Base-by-base conservation (phyloP, 345 rosid genomes). In the Ceriops tagal region DNA sequence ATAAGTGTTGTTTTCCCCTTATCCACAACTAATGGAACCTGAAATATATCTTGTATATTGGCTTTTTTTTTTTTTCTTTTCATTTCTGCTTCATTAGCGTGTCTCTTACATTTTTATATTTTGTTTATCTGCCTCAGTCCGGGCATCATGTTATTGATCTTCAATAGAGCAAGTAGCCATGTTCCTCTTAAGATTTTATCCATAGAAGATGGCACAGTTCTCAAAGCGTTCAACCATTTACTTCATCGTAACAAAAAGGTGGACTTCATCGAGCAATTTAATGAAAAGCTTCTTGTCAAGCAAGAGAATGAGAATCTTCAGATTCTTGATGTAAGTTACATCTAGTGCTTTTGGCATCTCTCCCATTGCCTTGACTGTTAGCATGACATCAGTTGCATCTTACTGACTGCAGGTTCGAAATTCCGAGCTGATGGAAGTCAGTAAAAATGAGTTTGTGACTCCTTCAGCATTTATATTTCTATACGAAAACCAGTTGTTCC, bases 261-360 rank as follows among this genome's bases (percentile, higher is more conserved):
- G 76, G 99, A 95, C 71, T 95, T 95, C 79, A 93, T 93, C 18
- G 98, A 93, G 78, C 98, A 93, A 47, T 93, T 93, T 78, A 93
- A 93, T 74, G 98, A 93, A 71, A 93, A 93, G 80, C 98, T 93
- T 78, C 98, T 93, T 82, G 97, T 93, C 68, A 93, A 93, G 84
- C 98, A 95, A 80, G 97, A 92, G 75, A 87, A 90, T 66, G 99
- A 95, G 83, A 88, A 95, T 78, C 99, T 95, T 65, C 99, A 95
- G 78, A 95, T 95, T 75, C 96, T 90, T 66, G 99, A 95, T 70
- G 99, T 92, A 74, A 77, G 97, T 76, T 58, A 30, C 39, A n/a
- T 51, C 31, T 60, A 5, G 15, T 24, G n/a, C 26, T 18, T 69
- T 39, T 21, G 53, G 26, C n/a, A 7, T 62, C 61, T 58, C 19